phyloP scores from a whole-genome alignment of 192 early-diverging fungal genomes.

The Chytriomyces sp. region DNA sequence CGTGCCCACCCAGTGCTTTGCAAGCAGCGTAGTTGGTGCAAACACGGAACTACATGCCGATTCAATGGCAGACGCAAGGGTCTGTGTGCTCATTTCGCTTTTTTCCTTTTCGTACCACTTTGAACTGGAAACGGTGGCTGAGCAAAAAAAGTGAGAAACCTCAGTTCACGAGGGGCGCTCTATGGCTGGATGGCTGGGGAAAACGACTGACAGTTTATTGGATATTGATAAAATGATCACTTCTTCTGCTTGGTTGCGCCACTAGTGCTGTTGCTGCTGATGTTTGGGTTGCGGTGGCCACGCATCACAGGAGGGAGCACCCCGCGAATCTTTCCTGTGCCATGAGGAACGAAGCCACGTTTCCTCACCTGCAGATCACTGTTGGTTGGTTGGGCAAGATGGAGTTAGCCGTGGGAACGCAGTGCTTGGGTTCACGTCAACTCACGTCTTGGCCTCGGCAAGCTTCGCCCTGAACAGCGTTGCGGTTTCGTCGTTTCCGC shows the following conservation, averaged over 20 bases:
- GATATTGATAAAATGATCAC: no score
- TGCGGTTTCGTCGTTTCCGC: conserved; percentile 12
- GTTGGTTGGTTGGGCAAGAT: neutral
- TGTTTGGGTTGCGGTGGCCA: neutral
- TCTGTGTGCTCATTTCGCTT: neutral
- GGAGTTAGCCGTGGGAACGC: neutral
- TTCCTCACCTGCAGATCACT: conserved; percentile 4
- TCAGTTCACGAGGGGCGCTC: no score
- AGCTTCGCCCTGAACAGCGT: neutral
- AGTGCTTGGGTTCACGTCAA: neutral
- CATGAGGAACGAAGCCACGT: conserved; percentile 20
- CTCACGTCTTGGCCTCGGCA: neutral
- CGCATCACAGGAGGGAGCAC: neutral
- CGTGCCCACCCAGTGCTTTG: neutral
- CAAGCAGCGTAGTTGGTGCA: neutral
- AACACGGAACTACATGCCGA: neutral
- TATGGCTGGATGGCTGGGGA: no score
- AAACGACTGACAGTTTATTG: no score
- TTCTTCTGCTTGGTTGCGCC: neutral
- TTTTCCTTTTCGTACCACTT: neutral
- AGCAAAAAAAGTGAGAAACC: no score
- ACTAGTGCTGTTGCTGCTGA: neutral
- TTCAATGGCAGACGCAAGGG: neutral
- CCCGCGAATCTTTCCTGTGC: neutral
- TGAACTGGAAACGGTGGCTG: no score